Conservation (phyloP, 805 yeast genomes). For the Saccharomyces jurei region DNA sequence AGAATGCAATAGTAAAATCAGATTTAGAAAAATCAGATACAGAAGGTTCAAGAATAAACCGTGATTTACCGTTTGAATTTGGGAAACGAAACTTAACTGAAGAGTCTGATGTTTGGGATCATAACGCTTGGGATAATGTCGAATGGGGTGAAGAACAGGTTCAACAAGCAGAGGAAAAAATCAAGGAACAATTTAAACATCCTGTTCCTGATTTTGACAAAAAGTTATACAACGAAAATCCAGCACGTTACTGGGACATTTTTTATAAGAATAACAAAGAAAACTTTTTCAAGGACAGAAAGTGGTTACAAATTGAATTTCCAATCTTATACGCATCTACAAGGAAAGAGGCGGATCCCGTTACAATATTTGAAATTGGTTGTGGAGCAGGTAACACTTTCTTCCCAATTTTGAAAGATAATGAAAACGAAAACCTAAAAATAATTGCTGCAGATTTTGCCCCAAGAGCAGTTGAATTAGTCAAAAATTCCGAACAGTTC, state of each 20-base stretch:
- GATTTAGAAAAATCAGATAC: conserved; percentile 8
- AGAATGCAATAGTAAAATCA: neutral
- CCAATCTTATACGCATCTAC: conserved; percentile 79
- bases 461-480: conserved; percentile 81
- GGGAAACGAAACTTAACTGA: conserved; percentile 74
- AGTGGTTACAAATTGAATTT: conserved; percentile 92
- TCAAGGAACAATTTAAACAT: conserved; percentile 61
- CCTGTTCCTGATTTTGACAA: conserved; percentile 91
- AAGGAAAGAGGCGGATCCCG: conserved; percentile 58
- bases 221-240: conserved; percentile 67
- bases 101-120: conserved; percentile 78
- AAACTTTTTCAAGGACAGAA: conserved; percentile 92
- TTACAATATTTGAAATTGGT: conserved; percentile 81
- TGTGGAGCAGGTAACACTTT: conserved; percentile 98
- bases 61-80: conserved; percentile 84
- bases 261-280: conserved; percentile 86
- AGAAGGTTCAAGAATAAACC: conserved; percentile 38
- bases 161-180: conserved; percentile 62
- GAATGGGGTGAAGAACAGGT: conserved; percentile 94
- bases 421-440: conserved; percentile 66
- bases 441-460: conserved; percentile 87
- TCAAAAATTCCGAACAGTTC: conserved; percentile 55
- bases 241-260: conserved; percentile 91
- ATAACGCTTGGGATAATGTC: conserved; percentile 93
- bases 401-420: conserved; percentile 79